Percentiles rank a stretch among this genome's conserved stretches.
Evolutionary conservation across 2,329 filamentous ascomycete species (phyloP).

Genomic region (Thelonectria blattea): DNA sequence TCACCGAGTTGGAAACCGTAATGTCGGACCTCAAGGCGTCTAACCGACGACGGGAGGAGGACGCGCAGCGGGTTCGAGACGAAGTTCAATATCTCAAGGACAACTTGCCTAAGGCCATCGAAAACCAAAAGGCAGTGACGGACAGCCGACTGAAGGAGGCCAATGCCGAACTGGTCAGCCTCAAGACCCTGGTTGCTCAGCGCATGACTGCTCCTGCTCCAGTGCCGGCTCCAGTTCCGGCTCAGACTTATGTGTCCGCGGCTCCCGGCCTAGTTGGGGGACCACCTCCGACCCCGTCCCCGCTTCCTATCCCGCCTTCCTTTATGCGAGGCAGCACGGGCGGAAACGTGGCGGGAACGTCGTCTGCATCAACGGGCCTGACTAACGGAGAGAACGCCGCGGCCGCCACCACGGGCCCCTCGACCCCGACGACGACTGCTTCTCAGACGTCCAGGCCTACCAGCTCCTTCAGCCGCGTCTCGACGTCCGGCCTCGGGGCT

Average conservation of each 20-base stretch:
- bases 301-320: constrained; percentile 34
- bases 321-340: constrained; percentile 35
- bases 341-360: constrained; percentile 34
- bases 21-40: constrained; percentile 82
- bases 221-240: not conserved
- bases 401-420: constrained; percentile 35
- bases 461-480: constrained; percentile 39
- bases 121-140: constrained; percentile 83
- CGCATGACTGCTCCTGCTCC: constrained; percentile 54
- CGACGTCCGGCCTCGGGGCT: constrained; percentile 47
- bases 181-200: constrained; percentile 83
- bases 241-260: too few relatives aligned
- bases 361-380: constrained; percentile 24
- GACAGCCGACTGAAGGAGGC: constrained; percentile 85
- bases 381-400: constrained; percentile 39
- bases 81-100: constrained; percentile 85
- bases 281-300: constrained; percentile 13
- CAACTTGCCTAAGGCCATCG: constrained; percentile 85
- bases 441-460: constrained; percentile 39
- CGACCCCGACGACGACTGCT: constrained; percentile 40
- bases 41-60: constrained; percentile 82
- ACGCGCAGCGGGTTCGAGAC: constrained; percentile 83
- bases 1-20: constrained; percentile 84
- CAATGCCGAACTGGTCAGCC: constrained; percentile 83
- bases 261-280: too few relatives aligned